phyloP scores from a whole-genome alignment of 495 filamentous ascomycete genomes.

The Penicillium paradoxum region DNA sequence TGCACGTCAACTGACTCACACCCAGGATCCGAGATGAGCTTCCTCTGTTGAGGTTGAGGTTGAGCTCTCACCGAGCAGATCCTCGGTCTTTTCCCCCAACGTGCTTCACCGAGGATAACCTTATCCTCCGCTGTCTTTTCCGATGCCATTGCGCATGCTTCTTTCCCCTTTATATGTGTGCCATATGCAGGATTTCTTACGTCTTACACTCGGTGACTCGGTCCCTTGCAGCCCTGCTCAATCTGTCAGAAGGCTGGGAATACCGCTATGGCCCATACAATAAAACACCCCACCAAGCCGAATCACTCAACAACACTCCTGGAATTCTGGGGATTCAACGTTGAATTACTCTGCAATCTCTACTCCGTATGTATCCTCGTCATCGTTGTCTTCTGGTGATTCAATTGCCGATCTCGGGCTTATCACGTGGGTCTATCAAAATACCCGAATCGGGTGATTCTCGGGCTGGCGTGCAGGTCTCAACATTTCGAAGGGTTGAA shows the following conservation, averaged over 20 bases:
- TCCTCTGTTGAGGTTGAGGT: constrained; percentile 13
- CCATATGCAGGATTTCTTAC: too few relatives aligned
- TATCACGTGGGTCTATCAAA: background rate
- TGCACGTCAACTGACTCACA: background rate
- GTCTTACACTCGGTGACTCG: too few relatives aligned
- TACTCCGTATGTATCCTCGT: background rate
- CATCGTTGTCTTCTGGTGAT: background rate
- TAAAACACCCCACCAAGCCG: background rate
- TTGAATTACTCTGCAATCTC: background rate
- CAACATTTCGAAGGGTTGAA: too few relatives aligned
- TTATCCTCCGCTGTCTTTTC: background rate
- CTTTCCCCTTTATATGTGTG: too few relatives aligned
- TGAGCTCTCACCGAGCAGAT: constrained; percentile 5
- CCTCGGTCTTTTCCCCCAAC: constrained; percentile 9
- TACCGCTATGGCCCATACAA: background rate
- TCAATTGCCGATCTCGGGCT: background rate
- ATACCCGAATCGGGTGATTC: background rate
- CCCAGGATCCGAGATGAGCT: background rate
- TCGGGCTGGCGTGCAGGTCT: background rate
- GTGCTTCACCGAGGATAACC: constrained; percentile 23
- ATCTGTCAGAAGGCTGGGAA: background rate
- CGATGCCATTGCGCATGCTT: background rate
- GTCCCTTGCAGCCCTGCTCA: background rate
- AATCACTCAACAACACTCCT: background rate
- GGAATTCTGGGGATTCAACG: background rate